Base-by-base conservation (phyloP, 1,284 basidiomycete species). In the Pseudozyma tsukubaensis region DNA sequence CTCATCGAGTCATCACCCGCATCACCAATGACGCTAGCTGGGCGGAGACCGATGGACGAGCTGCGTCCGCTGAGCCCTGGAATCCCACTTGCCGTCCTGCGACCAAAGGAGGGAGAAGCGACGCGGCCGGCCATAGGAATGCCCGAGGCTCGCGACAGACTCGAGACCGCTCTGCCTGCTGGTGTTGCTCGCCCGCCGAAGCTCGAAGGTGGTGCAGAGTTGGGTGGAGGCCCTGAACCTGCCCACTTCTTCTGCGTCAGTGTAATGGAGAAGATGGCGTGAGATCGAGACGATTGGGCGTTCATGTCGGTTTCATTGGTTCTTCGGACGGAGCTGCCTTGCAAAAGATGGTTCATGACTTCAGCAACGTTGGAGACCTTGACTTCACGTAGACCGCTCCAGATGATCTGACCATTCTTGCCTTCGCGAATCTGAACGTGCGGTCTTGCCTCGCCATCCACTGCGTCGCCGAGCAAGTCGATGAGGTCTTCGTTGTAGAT, bases 221-320 rank as follows among this genome's bases (percentile, higher is more conserved):
- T 68, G 2, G 78, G 77, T 4, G 77, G 59, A 3, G 76, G 62
- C 4, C 77, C 76, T 7, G 61, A 59, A 1, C 80, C 80, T 13
- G 73, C 66, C 64, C 60, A 78, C 59, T 77, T 75, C 47, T 70
- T 74, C 40, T 80, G 96, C 1, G 90, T 92, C 52, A 99, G 87
- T 7, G 93, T 97, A 61, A 99, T 88, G 47, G 95, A 97, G 86
- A 99, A 99, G 86, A 99, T 98, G 60, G 97, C 96, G 88, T 99
- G 96, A 24, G 94, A 97, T 72, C 96, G 92, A 47, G 95, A 98
- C 0, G 93, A 96, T 84, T 97, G 94, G 5, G 94, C 92, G 84
- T 99, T 99, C 96, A 99, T 98, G 82, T 95, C 94, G 42, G 96
- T 99, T 85, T 97, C 94, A 77, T 96, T 95, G 7, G 97, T 99